Percentiles rank a stretch among this genome's conserved stretches.
These are phyloP conservation scores for Leccinum disarticulatum DNA, from an alignment of 768 basidiomycete species.

Conservation along the genomic window DNA sequence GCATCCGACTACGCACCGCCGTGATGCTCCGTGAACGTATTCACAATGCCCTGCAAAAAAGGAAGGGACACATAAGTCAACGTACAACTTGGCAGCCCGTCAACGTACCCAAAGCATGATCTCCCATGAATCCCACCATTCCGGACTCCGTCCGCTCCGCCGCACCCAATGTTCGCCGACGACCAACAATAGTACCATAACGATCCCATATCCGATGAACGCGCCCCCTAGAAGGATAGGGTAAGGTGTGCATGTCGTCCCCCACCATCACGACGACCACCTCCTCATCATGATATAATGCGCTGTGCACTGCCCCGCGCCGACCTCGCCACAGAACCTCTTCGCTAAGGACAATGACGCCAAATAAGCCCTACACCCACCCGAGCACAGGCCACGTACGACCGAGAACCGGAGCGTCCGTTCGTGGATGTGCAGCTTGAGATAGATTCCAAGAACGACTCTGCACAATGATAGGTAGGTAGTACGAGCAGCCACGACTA, in stretches of 20 bases:
- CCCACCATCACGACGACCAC: constrained; percentile 2
- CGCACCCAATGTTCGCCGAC: constrained; percentile 79
- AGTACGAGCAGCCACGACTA: no score
- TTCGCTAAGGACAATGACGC: constrained; percentile 59
- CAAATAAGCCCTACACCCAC: constrained; percentile 90
- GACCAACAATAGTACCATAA: constrained; percentile 77
- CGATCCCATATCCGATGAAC: constrained; percentile 83
- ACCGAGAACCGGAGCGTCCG: constrained; percentile 72
- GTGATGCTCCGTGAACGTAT: constrained; percentile 92
- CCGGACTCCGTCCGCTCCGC: constrained; percentile 68
- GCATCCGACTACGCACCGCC: constrained; percentile 85
- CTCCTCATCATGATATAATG: constrained; percentile 72
- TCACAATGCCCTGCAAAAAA: constrained; percentile 48
- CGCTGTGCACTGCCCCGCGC: constrained; percentile 83
- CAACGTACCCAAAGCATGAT: constrained; percentile 52
- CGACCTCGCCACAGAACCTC: constrained; percentile 71
- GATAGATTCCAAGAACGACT: constrained; percentile 75
- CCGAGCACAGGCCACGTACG: constrained; percentile 81
- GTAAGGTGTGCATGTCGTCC: constrained; percentile 10
- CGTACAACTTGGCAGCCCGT: not conserved
- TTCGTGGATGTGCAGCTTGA: constrained; percentile 91
- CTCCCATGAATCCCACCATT: constrained; percentile 82
- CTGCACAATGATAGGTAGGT: constrained; percentile 68
- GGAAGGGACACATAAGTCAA: not conserved
- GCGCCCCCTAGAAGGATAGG: constrained; percentile 60